A percentile compares a stretch with the other conserved stretches of the same genome.
These are phyloP conservation scores for Thraustochytrium sp. DNA, from an alignment of 352 stramenopile species.

Conservation along the genomic window DNA sequence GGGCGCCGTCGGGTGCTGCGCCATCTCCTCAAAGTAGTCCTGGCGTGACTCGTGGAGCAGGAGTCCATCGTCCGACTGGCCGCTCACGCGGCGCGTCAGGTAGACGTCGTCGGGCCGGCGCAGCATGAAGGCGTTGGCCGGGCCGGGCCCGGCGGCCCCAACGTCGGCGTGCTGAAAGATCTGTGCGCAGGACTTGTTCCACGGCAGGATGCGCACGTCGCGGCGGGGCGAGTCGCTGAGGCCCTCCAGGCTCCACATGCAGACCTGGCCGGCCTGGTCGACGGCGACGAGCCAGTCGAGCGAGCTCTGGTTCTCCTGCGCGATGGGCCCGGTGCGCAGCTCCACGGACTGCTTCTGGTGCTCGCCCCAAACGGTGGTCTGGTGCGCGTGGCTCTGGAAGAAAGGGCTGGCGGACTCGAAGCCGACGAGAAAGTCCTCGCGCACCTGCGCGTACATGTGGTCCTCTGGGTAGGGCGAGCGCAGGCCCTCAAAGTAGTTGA, in stretches of 20 bases:
- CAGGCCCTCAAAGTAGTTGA: slow-evolving; percentile 41
- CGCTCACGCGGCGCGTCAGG: not conserved
- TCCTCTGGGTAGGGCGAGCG: slow-evolving; percentile 33
- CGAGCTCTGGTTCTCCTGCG: slow-evolving; percentile 15
- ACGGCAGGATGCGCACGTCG: slow-evolving; percentile 18
- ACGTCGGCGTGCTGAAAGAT: not conserved
- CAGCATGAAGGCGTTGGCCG: not conserved
- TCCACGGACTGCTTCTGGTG: slow-evolving; percentile 15
- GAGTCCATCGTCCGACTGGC: not conserved
- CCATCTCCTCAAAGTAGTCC: not conserved
- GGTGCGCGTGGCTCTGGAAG: slow-evolving; percentile 17
- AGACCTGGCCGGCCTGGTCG: slow-evolving; percentile 31
- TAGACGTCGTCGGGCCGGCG: not conserved
- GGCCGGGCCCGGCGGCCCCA: not conserved
- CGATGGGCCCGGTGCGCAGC: slow-evolving; percentile 28
- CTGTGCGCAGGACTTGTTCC: slow-evolving; percentile 2
- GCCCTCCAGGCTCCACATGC: slow-evolving; percentile 42
- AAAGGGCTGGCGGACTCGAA: not conserved
- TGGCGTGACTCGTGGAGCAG: not conserved
- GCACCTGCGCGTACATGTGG: not conserved
- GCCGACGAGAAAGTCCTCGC: slow-evolving; percentile 30
- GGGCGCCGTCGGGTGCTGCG: not conserved
- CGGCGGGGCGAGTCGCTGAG: slow-evolving; percentile 34
- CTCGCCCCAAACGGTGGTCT: slow-evolving; percentile 5
- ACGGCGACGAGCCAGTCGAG: slow-evolving; percentile 36